phyloP scores from a whole-genome alignment of 2,329 filamentous ascomycete species.

The Zopfia rhizophila region DNA sequence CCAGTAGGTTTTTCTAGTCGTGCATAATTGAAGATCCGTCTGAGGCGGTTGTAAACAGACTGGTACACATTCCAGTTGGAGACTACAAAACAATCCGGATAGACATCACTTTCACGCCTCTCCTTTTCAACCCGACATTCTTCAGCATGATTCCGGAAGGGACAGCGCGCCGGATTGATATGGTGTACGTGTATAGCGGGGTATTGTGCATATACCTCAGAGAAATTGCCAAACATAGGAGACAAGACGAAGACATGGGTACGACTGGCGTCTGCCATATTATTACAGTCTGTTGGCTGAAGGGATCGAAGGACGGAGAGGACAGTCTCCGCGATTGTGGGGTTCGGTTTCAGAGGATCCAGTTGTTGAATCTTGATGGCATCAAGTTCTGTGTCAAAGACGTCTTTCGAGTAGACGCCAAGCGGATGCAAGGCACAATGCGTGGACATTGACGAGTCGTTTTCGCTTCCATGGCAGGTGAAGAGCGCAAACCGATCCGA shows the following conservation, averaged over 20 bases:
- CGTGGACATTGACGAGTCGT: no score
- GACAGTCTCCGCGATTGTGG: no score
- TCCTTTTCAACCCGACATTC: no score
- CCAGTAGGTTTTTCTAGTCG: constrained; percentile 34
- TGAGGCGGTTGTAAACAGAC: constrained; percentile 31
- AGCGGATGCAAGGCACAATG: constrained; percentile 42
- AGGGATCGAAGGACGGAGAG: constrained; percentile 36
- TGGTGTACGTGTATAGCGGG: constrained; percentile 38
- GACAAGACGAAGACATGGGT: constrained; percentile 43
- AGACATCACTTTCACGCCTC: constrained; percentile 26
- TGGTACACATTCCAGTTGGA: constrained; percentile 40
- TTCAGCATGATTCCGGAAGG: constrained; percentile 30
- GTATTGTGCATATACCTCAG: constrained; percentile 32
- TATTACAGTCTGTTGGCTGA: neutral
- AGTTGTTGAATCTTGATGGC: constrained; percentile 25
- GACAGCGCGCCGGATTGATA: constrained; percentile 39
- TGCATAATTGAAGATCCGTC: constrained; percentile 38
- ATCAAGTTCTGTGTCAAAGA: constrained; percentile 29
- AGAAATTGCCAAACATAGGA: constrained; percentile 32
- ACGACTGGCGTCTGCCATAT: constrained; percentile 36
- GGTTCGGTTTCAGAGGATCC: constrained; percentile 37
- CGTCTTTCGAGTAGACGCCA: constrained; percentile 21
- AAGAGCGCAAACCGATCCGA: constrained; percentile 43
- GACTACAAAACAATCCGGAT: constrained; percentile 18
- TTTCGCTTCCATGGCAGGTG: no score